Evolutionary conservation across 257 asterid species (phyloP), one percentile per base, ranked within the genome.

Genomic region (Salvia rosmarinus): DNA sequence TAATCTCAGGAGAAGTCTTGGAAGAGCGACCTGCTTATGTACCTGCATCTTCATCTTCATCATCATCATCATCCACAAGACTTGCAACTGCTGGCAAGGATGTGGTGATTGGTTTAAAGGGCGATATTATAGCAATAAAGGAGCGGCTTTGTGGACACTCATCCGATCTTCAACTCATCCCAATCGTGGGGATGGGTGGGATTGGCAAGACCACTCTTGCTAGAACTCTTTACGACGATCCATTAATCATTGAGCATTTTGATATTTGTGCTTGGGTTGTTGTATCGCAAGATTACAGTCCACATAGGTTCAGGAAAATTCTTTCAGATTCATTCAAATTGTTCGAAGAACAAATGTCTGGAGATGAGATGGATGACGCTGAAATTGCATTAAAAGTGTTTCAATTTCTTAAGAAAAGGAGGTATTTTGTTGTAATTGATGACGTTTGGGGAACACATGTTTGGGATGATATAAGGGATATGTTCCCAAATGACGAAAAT

Each of bases 151-250:
- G 65, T 32, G 73, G 61, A 13, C 37, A 19, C 16, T 17, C 72
- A 30, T 54, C 66, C 40, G 42, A 54, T 3, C 72, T 64, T 0
- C 25, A 64, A 52, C 49, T 73, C 49, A 39, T 73, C n/a, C 59
- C 77, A 7, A 54, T 64, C 1, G 54, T 52, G 10, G 77, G 77
- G 5, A 62, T 62, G 77, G 65, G 71, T 14, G 77, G 77, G 0
- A 73, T 73, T 2, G 77, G 77, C 40, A 73, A 73, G 57, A 63
- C 77, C n/a, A 73, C 77, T 64, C 66, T 73, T 16, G 77, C 71
- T 51, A 28, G 32, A 73, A 16, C 14, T 51, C 21, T 25, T 49
- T 63, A 35, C 9, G 23, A 23, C n/a, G 72, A 73, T 73, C 49
- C 6, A 40, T 54, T 19, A 10, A 54, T 16, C 1, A 2, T 17